phyloP scores from a whole-genome alignment of 108 stramenopile species.

The Cyclotella atomus region DNA sequence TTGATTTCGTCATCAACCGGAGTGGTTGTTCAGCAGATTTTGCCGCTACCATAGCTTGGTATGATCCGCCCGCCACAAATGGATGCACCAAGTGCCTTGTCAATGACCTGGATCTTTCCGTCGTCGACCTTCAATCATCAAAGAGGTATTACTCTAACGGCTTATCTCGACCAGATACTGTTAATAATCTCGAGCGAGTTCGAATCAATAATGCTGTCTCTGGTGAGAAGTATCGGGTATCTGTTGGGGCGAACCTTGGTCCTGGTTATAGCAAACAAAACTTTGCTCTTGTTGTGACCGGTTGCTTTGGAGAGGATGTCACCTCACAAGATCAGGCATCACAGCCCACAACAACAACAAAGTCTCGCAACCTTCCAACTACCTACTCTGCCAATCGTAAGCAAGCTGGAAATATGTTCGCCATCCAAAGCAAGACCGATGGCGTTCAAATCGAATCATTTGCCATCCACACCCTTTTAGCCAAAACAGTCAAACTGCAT shows the following conservation, averaged over 20 bases:
- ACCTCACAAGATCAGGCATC: neutral
- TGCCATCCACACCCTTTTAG: slow-evolving; percentile 20
- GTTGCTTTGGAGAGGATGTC: slow-evolving; percentile 6
- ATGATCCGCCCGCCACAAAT: slow-evolving; percentile 58
- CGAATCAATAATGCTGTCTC: slow-evolving; percentile 6
- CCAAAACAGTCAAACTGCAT: slow-evolving; percentile 15
- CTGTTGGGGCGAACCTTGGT: slow-evolving; percentile 12
- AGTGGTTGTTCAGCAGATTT: slow-evolving; percentile 31
- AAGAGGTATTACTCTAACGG: slow-evolving; percentile 42
- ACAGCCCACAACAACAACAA: neutral
- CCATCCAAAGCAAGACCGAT: slow-evolving; percentile 18
- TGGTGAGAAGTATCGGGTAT: slow-evolving; percentile 14
- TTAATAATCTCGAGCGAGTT: slow-evolving; percentile 46
- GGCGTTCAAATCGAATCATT: slow-evolving; percentile 25
- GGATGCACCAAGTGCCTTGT: slow-evolving; percentile 55
- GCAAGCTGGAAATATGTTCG: slow-evolving; percentile 33
- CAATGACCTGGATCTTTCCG: slow-evolving; percentile 71
- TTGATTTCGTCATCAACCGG: slow-evolving; percentile 18
- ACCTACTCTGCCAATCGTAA: slow-evolving; percentile 27
- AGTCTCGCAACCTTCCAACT: slow-evolving; percentile 12
- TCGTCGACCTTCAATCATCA: slow-evolving; percentile 7
- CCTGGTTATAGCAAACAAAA: slow-evolving; percentile 24
- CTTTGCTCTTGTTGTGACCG: slow-evolving; percentile 23
- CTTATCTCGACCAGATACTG: slow-evolving; percentile 7
- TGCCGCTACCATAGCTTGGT: slow-evolving; percentile 64